A percentile compares a stretch with the other conserved stretches of the same genome.
Conservation (phyloP, 768 basidiomycete species). For the Tulasnella sp. region DNA sequence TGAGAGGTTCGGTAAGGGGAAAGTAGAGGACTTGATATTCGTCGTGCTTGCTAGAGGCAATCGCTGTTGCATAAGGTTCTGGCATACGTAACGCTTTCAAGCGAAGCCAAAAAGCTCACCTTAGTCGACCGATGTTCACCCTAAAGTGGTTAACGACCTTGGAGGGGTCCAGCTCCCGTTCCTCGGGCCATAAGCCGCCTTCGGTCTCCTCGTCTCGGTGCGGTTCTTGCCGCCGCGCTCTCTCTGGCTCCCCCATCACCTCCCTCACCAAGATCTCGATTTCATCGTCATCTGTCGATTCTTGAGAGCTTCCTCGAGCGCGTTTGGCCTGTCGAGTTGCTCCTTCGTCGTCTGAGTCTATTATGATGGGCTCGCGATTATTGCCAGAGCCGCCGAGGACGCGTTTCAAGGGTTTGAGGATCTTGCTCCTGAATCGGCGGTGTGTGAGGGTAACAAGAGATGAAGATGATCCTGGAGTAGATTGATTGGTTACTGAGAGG, state of each 20-base stretch:
- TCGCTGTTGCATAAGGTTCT: no score
- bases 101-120: constrained; percentile 29
- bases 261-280: no score
- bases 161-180: constrained; percentile 23
- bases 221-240: no score
- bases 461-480: not conserved
- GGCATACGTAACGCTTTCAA: no score
- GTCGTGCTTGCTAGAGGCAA: constrained; percentile 25
- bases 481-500: no score
- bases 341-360: not conserved
- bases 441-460: not conserved
- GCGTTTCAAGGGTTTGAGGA: not conserved
- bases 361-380: not conserved
- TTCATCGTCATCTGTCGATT: no score
- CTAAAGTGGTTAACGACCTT: constrained; percentile 40
- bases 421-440: no score
- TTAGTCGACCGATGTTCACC: constrained; percentile 32
- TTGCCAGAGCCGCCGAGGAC: not conserved
- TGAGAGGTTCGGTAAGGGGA: constrained; percentile 54
- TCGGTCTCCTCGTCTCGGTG: no score
- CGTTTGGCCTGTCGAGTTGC: not conserved
- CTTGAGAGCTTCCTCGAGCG: not conserved
- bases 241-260: not conserved
- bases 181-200: not conserved
- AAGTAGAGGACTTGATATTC: constrained; percentile 80